phyloP scores from a whole-genome alignment of 192 early-diverging fungal species.

The Mortierella alpina region DNA sequence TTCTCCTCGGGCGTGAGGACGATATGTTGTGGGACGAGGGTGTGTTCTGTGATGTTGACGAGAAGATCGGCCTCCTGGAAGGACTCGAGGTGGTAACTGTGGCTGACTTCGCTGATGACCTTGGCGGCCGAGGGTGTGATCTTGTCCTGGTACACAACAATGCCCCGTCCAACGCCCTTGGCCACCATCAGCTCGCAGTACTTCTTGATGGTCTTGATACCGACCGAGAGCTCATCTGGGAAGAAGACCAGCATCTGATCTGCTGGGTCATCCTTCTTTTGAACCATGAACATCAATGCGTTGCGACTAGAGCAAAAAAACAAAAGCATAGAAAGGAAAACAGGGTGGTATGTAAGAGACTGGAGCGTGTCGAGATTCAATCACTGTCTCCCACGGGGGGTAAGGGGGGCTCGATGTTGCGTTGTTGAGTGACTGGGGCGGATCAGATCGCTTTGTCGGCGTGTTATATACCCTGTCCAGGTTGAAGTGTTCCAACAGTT shows the following conservation, averaged over 20 bases:
- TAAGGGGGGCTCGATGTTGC: neutral
- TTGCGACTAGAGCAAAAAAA: slow-evolving; percentile 65
- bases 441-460: neutral
- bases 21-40: slow-evolving; percentile 94
- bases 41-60: slow-evolving; percentile 97
- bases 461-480: no score
- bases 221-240: slow-evolving; percentile 88
- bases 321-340: slow-evolving; percentile 10
- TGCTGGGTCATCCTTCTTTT: slow-evolving; percentile 80
- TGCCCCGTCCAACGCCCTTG: slow-evolving; percentile 83
- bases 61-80: slow-evolving; percentile 94
- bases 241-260: slow-evolving; percentile 94
- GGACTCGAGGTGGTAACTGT: slow-evolving; percentile 74
- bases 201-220: slow-evolving; percentile 90
- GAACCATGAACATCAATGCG: slow-evolving; percentile 85
- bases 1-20: slow-evolving; percentile 90
- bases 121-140: slow-evolving; percentile 90
- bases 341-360: neutral
- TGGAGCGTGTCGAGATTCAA: no score
- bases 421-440: neutral
- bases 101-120: slow-evolving; percentile 60
- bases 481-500: neutral
- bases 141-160: slow-evolving; percentile 87
- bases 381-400: no score
- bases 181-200: slow-evolving; percentile 87